Evolutionary conservation across 352 stramenopile species (phyloP).

Genomic region (Aphanomyces invadans): DNA sequence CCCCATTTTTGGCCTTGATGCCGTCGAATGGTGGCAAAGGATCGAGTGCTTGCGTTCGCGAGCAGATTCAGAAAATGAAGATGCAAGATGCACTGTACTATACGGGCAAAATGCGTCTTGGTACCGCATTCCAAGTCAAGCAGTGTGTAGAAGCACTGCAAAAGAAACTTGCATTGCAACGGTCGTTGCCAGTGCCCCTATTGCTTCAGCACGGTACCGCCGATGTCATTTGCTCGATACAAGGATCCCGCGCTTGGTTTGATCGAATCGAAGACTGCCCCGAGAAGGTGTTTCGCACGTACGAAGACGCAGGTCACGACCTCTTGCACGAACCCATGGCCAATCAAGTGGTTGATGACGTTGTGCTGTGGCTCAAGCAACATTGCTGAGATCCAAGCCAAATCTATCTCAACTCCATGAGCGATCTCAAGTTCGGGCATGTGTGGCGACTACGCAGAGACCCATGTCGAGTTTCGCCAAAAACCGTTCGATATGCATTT

Average conservation of each 20-base stretch:
- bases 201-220: constrained; percentile 19
- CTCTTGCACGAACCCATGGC: constrained; percentile 20
- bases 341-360: neutral
- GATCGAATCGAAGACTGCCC: constrained; percentile 3
- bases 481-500: too few species aligned
- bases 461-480: too few species aligned
- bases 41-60: constrained; percentile 15
- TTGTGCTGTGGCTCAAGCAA: constrained; percentile 9
- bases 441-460: too few species aligned
- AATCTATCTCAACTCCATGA: too few species aligned
- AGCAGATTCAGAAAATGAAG: neutral
- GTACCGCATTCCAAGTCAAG: constrained; percentile 12
- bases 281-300: constrained; percentile 14
- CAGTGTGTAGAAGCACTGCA: constrained; percentile 1
- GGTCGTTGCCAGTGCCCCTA: neutral
- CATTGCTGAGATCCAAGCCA: neutral
- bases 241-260: constrained; percentile 13
- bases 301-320: constrained; percentile 11
- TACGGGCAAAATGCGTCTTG: constrained; percentile 15
- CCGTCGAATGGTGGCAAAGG: constrained; percentile 23
- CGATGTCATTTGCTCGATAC: constrained; percentile 17
- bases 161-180: neutral
- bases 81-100: constrained; percentile 17
- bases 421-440: too few species aligned
- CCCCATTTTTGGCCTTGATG: constrained; percentile 4